Evolutionary conservation across 2,329 filamentous ascomycete genomes (phyloP).

Genomic region (Cercospora nicotianae): DNA sequence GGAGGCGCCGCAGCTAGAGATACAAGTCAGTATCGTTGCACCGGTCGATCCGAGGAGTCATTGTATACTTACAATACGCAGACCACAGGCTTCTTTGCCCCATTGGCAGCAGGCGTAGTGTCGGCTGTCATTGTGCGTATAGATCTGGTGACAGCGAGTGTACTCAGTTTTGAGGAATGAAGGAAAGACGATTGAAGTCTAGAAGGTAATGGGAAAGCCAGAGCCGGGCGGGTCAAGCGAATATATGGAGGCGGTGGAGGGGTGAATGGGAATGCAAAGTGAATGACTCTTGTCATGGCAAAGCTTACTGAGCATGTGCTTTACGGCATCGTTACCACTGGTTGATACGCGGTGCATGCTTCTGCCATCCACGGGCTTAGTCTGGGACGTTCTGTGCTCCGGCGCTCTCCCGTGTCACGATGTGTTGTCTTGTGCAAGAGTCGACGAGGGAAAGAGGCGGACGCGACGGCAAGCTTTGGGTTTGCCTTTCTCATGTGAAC

Average conservation of each 20-base stretch:
- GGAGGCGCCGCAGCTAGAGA: conserved; percentile 72
- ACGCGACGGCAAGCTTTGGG: neutral
- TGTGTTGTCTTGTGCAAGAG: neutral
- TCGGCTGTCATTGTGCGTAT: conserved; percentile 13
- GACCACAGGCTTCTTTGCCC: conserved; percentile 61
- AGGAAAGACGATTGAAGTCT: neutral
- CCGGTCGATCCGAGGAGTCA: neutral
- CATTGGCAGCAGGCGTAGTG: neutral
- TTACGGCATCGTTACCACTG: conserved; percentile 10
- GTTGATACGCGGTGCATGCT: conserved; percentile 1
- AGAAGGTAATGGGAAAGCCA: neutral
- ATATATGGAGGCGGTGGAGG: neutral
- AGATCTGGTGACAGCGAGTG: neutral
- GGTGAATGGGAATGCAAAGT: conserved; percentile 6
- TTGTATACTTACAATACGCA: conserved; percentile 71
- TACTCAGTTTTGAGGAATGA: neutral
- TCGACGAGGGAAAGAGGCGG: neutral
- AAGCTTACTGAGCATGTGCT: conserved; percentile 10
- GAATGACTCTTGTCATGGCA: conserved; percentile 15
- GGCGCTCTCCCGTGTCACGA: neutral
- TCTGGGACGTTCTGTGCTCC: neutral
- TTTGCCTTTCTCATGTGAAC: conserved; percentile 1
- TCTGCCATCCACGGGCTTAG: neutral
- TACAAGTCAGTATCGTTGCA: conserved; percentile 2
- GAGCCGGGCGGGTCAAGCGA: neutral